Base-by-base conservation (phyloP, 805 yeast species). In the Ascoidea asiatica region DNA sequence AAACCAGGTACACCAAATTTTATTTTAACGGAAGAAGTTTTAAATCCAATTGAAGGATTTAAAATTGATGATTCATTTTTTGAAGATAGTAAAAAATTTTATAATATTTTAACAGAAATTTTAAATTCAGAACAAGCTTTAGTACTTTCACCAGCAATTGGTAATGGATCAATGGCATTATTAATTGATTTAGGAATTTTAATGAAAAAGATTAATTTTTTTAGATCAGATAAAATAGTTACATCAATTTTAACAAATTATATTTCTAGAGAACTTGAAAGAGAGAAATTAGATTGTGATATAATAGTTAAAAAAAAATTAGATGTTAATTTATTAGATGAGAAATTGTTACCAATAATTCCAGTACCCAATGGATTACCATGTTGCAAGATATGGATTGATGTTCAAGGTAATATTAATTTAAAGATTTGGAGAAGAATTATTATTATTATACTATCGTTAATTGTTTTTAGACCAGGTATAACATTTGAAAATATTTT, bases 241-340 rank as follows among this genome's bases (percentile, higher is more conserved):
- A 67, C 64, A 15, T 59, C 60, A 19, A 57, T 70, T n/a, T 67
- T 73, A 43, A 66, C 70, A 35, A 80, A 85, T 11, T 89, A 88
- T 56, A 81, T 81, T 37, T 82, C 95, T 1, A 71, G 95, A 49
- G 66, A 75, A 18, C 72, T 84, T 38, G 94, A 85, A 48, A 75
- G 80, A 50, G 75, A 70, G 38, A 79, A 69, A 57, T 70, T 74
- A 42, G 86, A 72, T 53, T 81, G 78, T 56, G 95, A 75, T 55
- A 75, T 78, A 20, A 67, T 74, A 19, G 56, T 71, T 19, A 61
- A 64, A 43, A 51, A 37, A 40, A 23, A 48, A 42, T 18, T 37
- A 18, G 15, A 42, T 19, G 39, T 46, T n/a, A 42, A 47, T 18
- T 23, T 21, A 22, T 45, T 55, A 20, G 13, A 44, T 41, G 35